Evolutionary conservation across 1,284 basidiomycete species (phyloP).

Genomic region (Xanthoconium separans): DNA sequence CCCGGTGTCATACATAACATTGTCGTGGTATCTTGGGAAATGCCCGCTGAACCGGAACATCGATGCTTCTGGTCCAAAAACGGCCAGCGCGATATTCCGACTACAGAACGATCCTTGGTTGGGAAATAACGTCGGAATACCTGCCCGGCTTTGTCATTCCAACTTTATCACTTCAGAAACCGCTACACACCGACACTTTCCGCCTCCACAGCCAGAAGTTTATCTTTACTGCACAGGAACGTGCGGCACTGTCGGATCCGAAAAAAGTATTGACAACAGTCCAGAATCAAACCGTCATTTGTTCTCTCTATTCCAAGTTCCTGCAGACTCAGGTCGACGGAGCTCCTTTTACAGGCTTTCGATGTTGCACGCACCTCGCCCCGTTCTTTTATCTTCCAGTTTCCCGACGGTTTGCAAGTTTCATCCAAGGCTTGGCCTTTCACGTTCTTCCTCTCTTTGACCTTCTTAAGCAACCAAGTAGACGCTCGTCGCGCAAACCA

Average conservation of each 20-base stretch:
- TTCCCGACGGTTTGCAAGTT: conserved; percentile 56
- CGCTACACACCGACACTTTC: conserved; percentile 47
- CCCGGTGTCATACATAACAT: conserved; percentile 23
- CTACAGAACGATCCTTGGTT: conserved; percentile 34
- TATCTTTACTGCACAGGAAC: conserved; percentile 62
- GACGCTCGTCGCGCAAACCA: conserved; percentile 73
- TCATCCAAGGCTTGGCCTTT: conserved; percentile 68
- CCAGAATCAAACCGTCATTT: conserved; percentile 69
- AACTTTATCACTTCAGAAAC: background rate
- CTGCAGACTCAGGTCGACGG: conserved; percentile 11
- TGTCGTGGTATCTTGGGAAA: conserved; percentile 35
- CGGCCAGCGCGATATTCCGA: conserved; percentile 39
- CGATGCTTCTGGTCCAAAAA: conserved; percentile 39
- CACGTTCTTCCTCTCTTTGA: conserved; percentile 55
- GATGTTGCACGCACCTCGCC: conserved; percentile 39
- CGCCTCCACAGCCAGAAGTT: conserved; percentile 56
- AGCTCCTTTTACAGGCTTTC: background rate
- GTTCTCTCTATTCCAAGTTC: conserved; percentile 34
- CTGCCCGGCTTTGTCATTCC: conserved; percentile 24
- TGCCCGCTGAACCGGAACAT: conserved; percentile 37
- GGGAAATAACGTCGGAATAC: conserved; percentile 32
- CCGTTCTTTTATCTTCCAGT: conserved; percentile 52
- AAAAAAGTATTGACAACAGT: conserved; percentile 65
- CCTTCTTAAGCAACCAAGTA: conserved; percentile 64
- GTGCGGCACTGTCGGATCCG: conserved; percentile 37